Base-by-base conservation (phyloP, 306 rosid species). In the Glycine latifolia region DNA sequence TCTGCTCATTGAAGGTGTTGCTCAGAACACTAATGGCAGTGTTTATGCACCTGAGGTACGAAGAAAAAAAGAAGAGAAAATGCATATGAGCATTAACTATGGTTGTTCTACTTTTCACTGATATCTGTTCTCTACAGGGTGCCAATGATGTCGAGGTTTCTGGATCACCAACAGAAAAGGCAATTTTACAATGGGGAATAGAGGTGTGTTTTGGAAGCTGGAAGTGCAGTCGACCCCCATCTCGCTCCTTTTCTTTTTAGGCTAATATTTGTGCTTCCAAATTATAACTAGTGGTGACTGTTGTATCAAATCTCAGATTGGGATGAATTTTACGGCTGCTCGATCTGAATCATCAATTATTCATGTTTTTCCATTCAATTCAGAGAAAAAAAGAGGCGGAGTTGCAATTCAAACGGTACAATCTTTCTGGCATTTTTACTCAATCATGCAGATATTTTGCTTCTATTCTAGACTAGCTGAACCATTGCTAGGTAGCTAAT, bases 121-220 rank as follows among this genome's bases (percentile, higher is more conserved):
- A 49, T 46, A 43, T 83, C n/a, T 17, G 41, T 72, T 16, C 43
- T 76, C 50, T 76, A 79, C 75, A 93, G 99, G 86, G 86, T 46
- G 89, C 85, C 41, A 87, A 78, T 78, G 91, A 89, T 49, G 52
- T 80, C 3, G 99, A 93, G 91, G 90, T 96, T 80, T 88, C 97
- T 78, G 98, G 99, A 65, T 96, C 99, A 75, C 99, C 99, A 35
- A 96, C 97, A 14, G 99, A 96, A 81, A 96, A 93, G 82, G 99
- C 99, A 66, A 92, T 96, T 87, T 88, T 96, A 75, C 79, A 77
- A 3, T 96, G 94, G 97, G 99, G 84, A 46, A 10, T 93, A 12
- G 52, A 89, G 97, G 99, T 96, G 14, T 74, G 65, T 79, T 83
- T 71, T 52, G 11, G 67, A 63, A 14, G 4, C 67, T 53, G 12